Base-by-base conservation (phyloP, 208 protist species). In the Trypanosoma rangeli region DNA sequence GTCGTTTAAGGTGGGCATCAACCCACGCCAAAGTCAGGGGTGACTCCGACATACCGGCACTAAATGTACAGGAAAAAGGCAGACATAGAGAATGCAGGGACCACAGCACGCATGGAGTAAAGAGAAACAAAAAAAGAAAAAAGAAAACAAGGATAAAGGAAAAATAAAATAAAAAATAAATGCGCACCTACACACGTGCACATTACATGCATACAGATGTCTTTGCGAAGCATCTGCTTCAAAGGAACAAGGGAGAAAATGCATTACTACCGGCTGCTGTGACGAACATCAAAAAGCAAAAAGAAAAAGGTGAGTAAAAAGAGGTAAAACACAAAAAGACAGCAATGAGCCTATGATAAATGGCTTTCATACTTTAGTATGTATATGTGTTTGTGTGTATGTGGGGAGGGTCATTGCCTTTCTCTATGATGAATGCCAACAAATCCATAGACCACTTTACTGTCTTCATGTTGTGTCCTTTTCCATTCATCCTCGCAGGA, bases 1-100 rank as follows among this genome's bases (percentile, higher is more conserved):
- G 70, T 22, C 56, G 62, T 12, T 60, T 57, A 9, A 76, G 29
- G 48, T 76, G 70, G 5, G 53, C 26, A 0, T 56, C 13, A 16
- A 64, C 61, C 70, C 70, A 76, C 22, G 54, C 31, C 9, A 60
- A 53, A 3, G 70, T 57, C 44, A 76, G 55, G 13, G 63, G 46
- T n/a, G 70, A 35, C 31, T 3, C 16, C 22, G 49, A 28, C 24
- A 50, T 50, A 15, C 1, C 44, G 48, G 37, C 37, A 63, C 50
- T 26, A 15, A 31, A 15, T 63, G 37, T 49, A 63, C 50, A 28
- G 46, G 26, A 15, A 50, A 66, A 29, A 68, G 56, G 58, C 24
- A 57, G 28, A 68, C 57, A 68, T 26, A 68, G 42, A 58, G 28
- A 68, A 33, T 58, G 24, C 44, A 54, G 16, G 39, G 29, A 26